A percentile compares a stretch with the other conserved stretches of the same genome.
These are phyloP conservation scores for Aspergillus egyptiacus DNA, from an alignment of 495 filamentous ascomycete species.

Conservation along the genomic window DNA sequence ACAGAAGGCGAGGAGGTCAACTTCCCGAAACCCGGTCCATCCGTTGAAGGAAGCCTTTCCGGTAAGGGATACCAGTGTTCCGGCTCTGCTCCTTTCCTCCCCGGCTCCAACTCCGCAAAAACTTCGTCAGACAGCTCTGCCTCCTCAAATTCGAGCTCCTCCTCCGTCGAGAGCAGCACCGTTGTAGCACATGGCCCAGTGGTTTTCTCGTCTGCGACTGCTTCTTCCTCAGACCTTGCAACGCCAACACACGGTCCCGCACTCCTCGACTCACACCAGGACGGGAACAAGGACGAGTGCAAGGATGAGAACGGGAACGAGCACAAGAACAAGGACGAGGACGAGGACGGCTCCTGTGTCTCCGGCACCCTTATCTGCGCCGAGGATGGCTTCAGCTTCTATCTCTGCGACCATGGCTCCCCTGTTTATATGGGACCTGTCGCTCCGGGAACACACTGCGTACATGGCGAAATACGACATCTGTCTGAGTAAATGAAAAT, in stretches of 20 bases:
- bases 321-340: too few relatives aligned
- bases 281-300: too few relatives aligned
- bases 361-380: conserved; percentile 34
- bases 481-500: neutral
- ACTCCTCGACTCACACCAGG: too few relatives aligned
- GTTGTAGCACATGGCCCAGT: too few relatives aligned
- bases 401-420: conserved; percentile 29
- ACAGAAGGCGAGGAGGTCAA: conserved; percentile 47
- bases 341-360: conserved; percentile 17
- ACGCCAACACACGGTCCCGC: too few relatives aligned
- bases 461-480: conserved; percentile 26
- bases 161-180: conserved; percentile 9
- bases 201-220: too few relatives aligned
- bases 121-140: neutral
- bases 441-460: conserved; percentile 36
- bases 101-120: conserved; percentile 6
- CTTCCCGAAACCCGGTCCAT: conserved; percentile 62
- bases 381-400: conserved; percentile 33
- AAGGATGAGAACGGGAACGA: too few relatives aligned
- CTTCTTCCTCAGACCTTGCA: neutral
- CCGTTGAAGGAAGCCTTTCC: conserved; percentile 42
- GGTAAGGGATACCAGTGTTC: conserved; percentile 29
- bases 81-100: conserved; percentile 25
- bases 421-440: conserved; percentile 38
- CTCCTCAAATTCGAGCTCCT: neutral